Conservation (phyloP, 2,329 filamentous ascomycete genomes). For the Penicillium verrucosum region DNA sequence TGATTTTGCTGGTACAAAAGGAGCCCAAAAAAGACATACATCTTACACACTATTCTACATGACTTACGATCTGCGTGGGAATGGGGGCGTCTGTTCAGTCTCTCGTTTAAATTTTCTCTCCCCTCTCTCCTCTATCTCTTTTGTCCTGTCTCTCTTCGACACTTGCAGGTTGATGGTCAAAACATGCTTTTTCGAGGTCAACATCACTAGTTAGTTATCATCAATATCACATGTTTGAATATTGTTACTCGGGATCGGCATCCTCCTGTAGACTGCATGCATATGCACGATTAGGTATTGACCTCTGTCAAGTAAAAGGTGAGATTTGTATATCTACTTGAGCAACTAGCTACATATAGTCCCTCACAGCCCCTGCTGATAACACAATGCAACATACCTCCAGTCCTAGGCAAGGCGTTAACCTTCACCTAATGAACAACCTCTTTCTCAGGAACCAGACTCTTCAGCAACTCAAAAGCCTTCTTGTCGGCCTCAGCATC, state of each 20-base stretch:
- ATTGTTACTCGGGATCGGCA: neutral
- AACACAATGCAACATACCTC: constrained; percentile 33
- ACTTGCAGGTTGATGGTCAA: neutral
- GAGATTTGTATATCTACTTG: neutral
- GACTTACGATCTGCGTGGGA: constrained; percentile 1
- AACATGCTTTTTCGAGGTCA: neutral
- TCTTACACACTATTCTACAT: constrained; percentile 8
- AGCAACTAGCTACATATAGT: neutral
- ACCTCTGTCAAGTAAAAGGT: neutral
- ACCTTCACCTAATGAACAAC: constrained; percentile 27
- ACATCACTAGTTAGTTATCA: neutral
- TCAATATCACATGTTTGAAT: neutral
- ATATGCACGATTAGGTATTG: neutral
- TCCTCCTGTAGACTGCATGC: neutral
- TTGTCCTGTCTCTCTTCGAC: neutral
- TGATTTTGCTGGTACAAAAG: constrained; percentile 6
- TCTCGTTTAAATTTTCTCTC: neutral
- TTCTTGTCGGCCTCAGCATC: constrained; percentile 21
- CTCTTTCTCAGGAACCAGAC: constrained; percentile 27
- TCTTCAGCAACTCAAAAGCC: constrained; percentile 23
- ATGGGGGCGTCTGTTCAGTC: neutral
- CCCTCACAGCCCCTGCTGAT: constrained; percentile 29
- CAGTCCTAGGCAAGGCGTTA: constrained; percentile 29
- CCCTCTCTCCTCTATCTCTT: neutral
- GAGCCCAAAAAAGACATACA: constrained; percentile 8